These are phyloP conservation scores for Yamadazyma atlantica DNA, from an alignment of 1,139 yeast species.

Conservation along the genomic window DNA sequence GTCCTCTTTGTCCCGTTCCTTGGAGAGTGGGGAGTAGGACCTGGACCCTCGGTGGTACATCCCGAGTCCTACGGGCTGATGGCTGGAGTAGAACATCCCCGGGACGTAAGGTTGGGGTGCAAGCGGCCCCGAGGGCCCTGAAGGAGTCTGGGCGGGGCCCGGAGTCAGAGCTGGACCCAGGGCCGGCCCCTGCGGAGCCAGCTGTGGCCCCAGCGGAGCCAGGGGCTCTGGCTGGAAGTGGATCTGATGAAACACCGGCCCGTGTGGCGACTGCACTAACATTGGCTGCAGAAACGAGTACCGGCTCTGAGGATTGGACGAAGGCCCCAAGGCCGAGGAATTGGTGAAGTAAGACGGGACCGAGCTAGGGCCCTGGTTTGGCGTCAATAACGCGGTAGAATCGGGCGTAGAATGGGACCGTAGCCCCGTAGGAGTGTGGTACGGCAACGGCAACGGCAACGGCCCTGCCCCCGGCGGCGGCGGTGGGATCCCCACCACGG, in stretches of 20 bases:
- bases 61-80: conserved; percentile 4
- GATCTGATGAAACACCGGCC: conserved; percentile 1
- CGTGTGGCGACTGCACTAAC: conserved; percentile 1
- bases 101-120: conserved; percentile 4
- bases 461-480: background rate
- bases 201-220: too few relatives aligned
- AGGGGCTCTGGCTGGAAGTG: conserved; percentile 2
- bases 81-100: conserved; percentile 2
- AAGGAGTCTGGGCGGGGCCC: background rate
- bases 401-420: conserved; percentile 1
- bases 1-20: conserved; percentile 7
- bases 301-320: background rate
- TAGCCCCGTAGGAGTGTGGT: background rate
- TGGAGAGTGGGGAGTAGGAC: conserved; percentile 15
- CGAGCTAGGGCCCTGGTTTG: conserved; percentile 1
- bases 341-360: conserved; percentile 1
- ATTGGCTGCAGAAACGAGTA: background rate
- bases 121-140: conserved; percentile 3
- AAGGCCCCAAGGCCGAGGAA: background rate
- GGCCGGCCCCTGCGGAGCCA: too few relatives aligned
- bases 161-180: too few relatives aligned
- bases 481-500: background rate
- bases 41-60: conserved; percentile 9
- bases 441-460: background rate
- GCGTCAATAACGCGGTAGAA: background rate